phyloP scores from a whole-genome alignment of 768 basidiomycete genomes.

The Phanerochaete sordida region DNA sequence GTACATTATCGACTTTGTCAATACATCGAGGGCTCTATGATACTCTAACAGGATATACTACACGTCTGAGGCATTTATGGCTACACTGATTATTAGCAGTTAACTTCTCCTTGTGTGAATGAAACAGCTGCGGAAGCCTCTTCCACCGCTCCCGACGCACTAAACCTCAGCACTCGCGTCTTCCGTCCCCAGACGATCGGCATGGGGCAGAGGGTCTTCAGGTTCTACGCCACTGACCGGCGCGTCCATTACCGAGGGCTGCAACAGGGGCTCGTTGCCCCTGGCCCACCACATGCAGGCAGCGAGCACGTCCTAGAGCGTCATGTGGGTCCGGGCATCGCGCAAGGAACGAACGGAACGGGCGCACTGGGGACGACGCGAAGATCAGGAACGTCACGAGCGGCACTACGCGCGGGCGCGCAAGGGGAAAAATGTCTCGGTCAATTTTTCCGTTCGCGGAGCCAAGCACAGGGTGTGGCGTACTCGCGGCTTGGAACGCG shows the following conservation, averaged over 20 bases:
- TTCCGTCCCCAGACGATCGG: background rate
- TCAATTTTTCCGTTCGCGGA: background rate
- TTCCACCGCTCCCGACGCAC: background rate
- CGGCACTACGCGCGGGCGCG: too few species aligned
- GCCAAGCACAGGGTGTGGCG: background rate
- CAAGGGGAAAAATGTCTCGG: too few species aligned
- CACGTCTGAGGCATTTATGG: too few species aligned
- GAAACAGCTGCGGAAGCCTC: background rate
- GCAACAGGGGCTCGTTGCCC: background rate
- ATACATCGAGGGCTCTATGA: background rate
- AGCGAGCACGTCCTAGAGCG: background rate
- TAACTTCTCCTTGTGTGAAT: too few species aligned
- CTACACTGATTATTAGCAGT: too few species aligned
- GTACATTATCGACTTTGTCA: background rate
- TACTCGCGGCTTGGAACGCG: slow-evolving; percentile 10
- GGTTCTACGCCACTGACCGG: too few species aligned
- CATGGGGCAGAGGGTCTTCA: too few species aligned
- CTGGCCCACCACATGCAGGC: slow-evolving; percentile 2
- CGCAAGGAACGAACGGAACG: background rate
- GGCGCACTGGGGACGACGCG: slow-evolving; percentile 1
- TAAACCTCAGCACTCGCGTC: background rate
- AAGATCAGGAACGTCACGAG: slow-evolving; percentile 16
- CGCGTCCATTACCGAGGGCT: background rate
- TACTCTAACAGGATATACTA: background rate
- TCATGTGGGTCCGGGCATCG: background rate